Conservation (phyloP, 768 basidiomycete species). For the Kwoniella sp. region DNA sequence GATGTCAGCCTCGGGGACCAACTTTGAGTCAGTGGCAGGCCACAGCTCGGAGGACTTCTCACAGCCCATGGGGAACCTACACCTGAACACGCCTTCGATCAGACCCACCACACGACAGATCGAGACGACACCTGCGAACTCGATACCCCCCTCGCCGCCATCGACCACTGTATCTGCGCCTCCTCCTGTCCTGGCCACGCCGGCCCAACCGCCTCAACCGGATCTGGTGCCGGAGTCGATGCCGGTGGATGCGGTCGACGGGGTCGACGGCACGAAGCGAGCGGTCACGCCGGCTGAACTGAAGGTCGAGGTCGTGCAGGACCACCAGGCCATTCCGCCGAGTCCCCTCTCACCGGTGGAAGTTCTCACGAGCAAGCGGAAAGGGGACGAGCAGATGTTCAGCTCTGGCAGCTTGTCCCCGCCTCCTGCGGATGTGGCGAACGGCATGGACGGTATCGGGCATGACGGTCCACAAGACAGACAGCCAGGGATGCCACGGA, state of each 20-base stretch:
- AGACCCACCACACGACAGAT: not conserved
- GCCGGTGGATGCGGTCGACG: too few species aligned
- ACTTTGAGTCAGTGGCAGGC: slow-evolving; percentile 18
- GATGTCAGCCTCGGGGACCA: slow-evolving; percentile 28
- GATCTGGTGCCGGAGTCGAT: too few species aligned
- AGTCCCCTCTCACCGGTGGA: slow-evolving; percentile 2
- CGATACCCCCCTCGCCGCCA: not conserved
- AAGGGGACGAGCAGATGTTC: slow-evolving; percentile 16
- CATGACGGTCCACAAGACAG: not conserved
- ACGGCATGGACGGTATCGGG: not conserved
- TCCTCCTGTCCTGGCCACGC: not conserved
- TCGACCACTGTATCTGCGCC: not conserved
- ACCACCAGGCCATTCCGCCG: not conserved
- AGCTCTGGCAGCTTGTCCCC: slow-evolving; percentile 36
- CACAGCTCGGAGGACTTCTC: slow-evolving; percentile 36
- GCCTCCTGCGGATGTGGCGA: slow-evolving; percentile 5
- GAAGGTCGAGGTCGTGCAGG: not conserved
- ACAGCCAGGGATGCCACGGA: not conserved
- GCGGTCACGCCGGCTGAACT: not conserved
- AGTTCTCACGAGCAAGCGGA: slow-evolving; percentile 2
- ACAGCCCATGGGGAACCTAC: slow-evolving; percentile 42
- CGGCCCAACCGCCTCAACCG: too few species aligned
- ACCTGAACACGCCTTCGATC: slow-evolving; percentile 31
- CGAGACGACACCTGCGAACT: not conserved
- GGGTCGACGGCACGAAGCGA: too few species aligned